Percentiles rank a stretch among this genome's conserved stretches.
These are phyloP conservation scores for Helotiales sp. DNA, from an alignment of 2,329 filamentous ascomycete species.

Conservation along the genomic window DNA sequence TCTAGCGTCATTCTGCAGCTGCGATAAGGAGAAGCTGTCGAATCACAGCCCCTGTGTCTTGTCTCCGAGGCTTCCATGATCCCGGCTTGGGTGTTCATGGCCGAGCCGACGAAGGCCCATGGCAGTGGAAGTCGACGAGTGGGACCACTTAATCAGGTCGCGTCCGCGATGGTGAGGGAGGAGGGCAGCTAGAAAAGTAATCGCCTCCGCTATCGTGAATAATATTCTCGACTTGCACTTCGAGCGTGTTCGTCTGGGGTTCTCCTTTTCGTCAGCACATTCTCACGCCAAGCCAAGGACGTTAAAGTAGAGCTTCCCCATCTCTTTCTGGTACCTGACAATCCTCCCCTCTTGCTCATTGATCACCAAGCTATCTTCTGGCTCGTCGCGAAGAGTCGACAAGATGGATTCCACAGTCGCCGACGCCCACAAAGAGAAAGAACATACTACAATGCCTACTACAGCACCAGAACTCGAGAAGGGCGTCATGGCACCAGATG, in stretches of 20 bases:
- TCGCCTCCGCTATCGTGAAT: neutral
- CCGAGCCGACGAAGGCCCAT: neutral
- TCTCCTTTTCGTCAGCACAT: neutral
- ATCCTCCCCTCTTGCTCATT: too few species aligned
- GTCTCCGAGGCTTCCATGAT: constrained; percentile 5
- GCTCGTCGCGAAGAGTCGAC: neutral
- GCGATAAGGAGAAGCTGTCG: constrained; percentile 11
- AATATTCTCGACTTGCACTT: neutral
- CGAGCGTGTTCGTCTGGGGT: neutral
- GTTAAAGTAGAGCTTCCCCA: neutral
- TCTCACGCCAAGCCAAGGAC: neutral
- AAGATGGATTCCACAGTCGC: neutral
- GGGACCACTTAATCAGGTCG: neutral
- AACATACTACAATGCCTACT: neutral
- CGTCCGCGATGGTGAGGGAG: neutral
- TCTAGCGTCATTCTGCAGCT: neutral
- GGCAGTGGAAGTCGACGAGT: neutral
- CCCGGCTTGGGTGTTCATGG: neutral
- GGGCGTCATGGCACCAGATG: constrained; percentile 5
- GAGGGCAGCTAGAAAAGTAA: neutral
- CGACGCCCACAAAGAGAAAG: constrained; percentile 8
- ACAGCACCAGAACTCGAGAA: constrained; percentile 13
- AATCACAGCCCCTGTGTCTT: too few species aligned
- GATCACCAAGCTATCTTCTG: neutral
- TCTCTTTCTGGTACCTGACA: neutral